Evolutionary conservation across 1,284 basidiomycete genomes (phyloP).

Genomic region (Mycena citricolor): DNA sequence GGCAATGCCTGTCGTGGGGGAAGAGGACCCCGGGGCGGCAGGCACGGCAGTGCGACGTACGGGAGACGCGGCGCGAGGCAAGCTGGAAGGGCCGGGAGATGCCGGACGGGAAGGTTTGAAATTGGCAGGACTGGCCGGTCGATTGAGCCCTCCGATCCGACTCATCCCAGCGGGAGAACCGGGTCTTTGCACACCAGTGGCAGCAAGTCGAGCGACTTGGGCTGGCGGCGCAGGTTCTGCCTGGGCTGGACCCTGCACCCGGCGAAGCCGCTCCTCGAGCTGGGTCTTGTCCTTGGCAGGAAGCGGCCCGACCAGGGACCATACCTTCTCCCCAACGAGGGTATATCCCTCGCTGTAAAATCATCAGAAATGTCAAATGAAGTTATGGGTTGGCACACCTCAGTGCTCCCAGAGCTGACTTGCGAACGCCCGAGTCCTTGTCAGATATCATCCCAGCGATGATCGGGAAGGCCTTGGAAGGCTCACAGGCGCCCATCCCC

Average conservation of each 20-base stretch:
- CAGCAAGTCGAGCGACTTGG: conserved; percentile 56
- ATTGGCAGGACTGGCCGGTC: conserved; percentile 66
- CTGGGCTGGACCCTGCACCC: conserved; percentile 66
- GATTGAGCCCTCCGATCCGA: conserved; percentile 32
- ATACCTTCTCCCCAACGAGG: conserved; percentile 84
- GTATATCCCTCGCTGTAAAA: conserved; percentile 73
- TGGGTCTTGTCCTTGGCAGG: conserved; percentile 89
- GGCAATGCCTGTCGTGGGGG: conserved; percentile 36
- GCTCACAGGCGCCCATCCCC: conserved; percentile 80
- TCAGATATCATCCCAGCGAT: conserved; percentile 86
- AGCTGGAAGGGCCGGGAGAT: conserved; percentile 52
- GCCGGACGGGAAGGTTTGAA: conserved; percentile 50
- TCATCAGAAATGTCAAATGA: conserved; percentile 14
- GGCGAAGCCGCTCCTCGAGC: conserved; percentile 85
- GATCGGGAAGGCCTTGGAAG: conserved; percentile 75
- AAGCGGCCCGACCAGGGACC: conserved; percentile 75
- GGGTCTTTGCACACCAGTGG: conserved; percentile 48
- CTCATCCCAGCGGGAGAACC: conserved; percentile 51
- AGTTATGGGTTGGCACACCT: conserved; percentile 44
- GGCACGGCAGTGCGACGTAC: conserved; percentile 38
- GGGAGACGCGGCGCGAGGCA: conserved; percentile 51
- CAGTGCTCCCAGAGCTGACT: conserved; percentile 75
- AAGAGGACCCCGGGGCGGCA: conserved; percentile 46
- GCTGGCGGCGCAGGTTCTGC: conserved; percentile 37
- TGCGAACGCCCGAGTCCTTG: conserved; percentile 84